phyloP scores from a whole-genome alignment of 2,329 filamentous ascomycete genomes.

The Gaeumannomyces sp. region DNA sequence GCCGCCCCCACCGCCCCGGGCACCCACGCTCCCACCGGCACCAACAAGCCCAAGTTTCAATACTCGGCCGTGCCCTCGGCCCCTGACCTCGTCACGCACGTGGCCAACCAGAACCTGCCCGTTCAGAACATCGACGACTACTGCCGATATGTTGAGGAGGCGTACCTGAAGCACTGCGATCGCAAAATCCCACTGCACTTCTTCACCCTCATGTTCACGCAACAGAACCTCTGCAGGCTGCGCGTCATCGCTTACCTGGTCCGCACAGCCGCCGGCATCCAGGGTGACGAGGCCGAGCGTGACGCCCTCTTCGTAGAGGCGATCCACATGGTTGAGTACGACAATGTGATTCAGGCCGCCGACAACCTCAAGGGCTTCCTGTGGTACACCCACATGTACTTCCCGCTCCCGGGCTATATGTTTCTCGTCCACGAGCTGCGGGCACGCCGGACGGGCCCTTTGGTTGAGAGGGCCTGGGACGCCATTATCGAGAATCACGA shows the following conservation, averaged over 20 bases:
- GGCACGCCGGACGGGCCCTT: slow-evolving; percentile 43
- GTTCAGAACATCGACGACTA: slow-evolving; percentile 46
- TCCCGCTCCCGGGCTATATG: slow-evolving; percentile 56
- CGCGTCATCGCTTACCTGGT: slow-evolving; percentile 49
- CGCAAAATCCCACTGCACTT: slow-evolving; percentile 52
- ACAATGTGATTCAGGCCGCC: slow-evolving; percentile 47
- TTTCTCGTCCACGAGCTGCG: slow-evolving; percentile 52
- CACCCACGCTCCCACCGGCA: slow-evolving; percentile 18
- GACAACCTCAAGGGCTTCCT: slow-evolving; percentile 45
- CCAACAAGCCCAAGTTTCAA: slow-evolving; percentile 23
- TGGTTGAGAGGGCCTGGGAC: slow-evolving; percentile 53
- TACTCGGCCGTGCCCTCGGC: slow-evolving; percentile 30
- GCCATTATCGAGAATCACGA: slow-evolving; percentile 51
- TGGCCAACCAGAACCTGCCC: slow-evolving; percentile 45
- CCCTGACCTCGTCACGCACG: slow-evolving; percentile 37
- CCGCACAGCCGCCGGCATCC: slow-evolving; percentile 22
- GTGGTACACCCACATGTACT: slow-evolving; percentile 55
- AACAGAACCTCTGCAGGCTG: slow-evolving; percentile 49
- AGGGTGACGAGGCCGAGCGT: slow-evolving; percentile 36
- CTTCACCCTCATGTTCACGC: slow-evolving; percentile 52
- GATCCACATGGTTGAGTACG: slow-evolving; percentile 53
- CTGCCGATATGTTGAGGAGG: slow-evolving; percentile 48
- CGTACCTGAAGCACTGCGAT: slow-evolving; percentile 51
- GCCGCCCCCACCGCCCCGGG: slow-evolving; percentile 30
- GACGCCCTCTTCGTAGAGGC: slow-evolving; percentile 48